Conservation (phyloP, 1,139 yeast genomes). For the Blastobotrys persicus region DNA sequence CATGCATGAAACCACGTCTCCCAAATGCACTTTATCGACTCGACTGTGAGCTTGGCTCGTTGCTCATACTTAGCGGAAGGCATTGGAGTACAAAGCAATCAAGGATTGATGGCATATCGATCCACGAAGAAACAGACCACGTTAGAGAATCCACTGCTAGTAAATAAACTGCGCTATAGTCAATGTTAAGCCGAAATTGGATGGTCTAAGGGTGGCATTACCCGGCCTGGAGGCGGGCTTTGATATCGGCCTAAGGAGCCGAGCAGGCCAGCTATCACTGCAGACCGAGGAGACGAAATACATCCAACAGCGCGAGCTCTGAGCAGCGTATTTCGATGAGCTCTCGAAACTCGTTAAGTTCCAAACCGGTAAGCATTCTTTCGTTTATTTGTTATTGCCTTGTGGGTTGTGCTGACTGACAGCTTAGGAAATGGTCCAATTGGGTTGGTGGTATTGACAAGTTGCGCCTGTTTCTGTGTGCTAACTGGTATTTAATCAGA, state of each 20-base stretch:
- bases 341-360: background rate
- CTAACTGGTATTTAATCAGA: conserved; percentile 24
- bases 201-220: no score
- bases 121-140: no score
- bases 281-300: background rate
- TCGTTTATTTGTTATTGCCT: background rate
- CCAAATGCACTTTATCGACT: no score
- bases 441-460: conserved; percentile 11
- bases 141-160: no score
- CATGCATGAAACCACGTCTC: background rate
- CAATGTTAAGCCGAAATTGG: no score
- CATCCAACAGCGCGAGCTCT: background rate
- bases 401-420: background rate
- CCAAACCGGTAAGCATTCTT: conserved; percentile 2
- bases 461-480: background rate
- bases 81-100: no score
- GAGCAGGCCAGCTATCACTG: background rate
- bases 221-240: background rate
- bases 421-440: conserved; percentile 27
- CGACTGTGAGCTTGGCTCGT: no score
- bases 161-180: no score
- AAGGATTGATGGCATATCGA: no score
- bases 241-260: no score
- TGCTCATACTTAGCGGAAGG: no score
- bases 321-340: background rate